phyloP scores from a whole-genome alignment of 768 basidiomycete genomes.

The Mycena kentingensis region DNA sequence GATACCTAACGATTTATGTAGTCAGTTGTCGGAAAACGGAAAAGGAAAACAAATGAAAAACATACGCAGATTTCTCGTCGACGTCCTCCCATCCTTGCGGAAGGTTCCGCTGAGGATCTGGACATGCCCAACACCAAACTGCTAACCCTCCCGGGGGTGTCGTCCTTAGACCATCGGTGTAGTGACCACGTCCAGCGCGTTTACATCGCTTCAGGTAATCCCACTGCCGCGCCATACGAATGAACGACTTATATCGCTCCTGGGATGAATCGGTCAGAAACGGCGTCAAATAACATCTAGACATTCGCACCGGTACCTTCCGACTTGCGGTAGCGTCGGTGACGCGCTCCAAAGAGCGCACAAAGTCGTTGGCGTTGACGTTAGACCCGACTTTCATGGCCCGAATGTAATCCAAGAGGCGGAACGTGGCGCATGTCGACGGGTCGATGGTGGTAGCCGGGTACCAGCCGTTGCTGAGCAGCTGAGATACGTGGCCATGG shows the following conservation, averaged over 20 bases:
- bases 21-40: constrained; percentile 8
- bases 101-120: constrained; percentile 13
- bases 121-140: constrained; percentile 20
- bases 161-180: background rate
- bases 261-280: too few species aligned
- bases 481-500: background rate
- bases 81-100: constrained; percentile 18
- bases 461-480: constrained; percentile 17
- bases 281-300: background rate
- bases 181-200: constrained; percentile 15
- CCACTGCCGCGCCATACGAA: background rate
- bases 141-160: constrained; percentile 10
- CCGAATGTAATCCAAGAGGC: constrained; percentile 10
- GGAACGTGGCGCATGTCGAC: constrained; percentile 10
- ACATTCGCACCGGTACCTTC: background rate
- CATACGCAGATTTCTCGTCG: background rate
- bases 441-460: constrained; percentile 13
- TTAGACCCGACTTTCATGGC: constrained; percentile 12
- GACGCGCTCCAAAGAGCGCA: constrained; percentile 1
- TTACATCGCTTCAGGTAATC: background rate
- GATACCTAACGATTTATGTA: constrained; percentile 8
- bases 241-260: constrained; percentile 6
- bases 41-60: constrained; percentile 6
- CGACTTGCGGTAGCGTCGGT: background rate
- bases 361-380: constrained; percentile 16